Evolutionary conservation across 495 filamentous ascomycete species (phyloP), one percentile per base, ranked within the genome.

Genomic region (Friedmanniomyces endolithicus): DNA sequence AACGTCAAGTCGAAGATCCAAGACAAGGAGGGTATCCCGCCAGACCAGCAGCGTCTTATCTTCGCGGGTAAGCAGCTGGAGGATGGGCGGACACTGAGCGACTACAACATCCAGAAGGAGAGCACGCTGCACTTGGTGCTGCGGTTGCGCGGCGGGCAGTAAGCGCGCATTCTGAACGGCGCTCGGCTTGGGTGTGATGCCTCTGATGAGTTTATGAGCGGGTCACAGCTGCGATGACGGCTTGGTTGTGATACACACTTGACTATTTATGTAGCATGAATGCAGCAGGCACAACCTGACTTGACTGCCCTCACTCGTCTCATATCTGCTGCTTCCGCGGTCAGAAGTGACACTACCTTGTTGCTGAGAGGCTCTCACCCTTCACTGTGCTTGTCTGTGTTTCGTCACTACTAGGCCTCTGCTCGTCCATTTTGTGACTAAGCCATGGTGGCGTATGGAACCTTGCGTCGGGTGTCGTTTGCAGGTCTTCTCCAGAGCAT

Each of bases 81-180:
- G 64, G 84, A 87, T 64, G 84, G 84, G 23, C 87, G 90, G 17
- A 97, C 90, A n/a, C 75, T 98, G 1, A 87, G 81, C 58, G 92
- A 97, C 67, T 97, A 97, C 80, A 98, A 98, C 76, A 98, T 97
- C 50, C 92, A 97, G 71, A 98, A 98, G 74, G 92, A 97, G 71
- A 89, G 85, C 39, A 98, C 92, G n/a, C 78, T 98, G 12, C 92
- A 98, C 73, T 74, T 98, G 60, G 92, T 98, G 44, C 87, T 98
- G 53, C 86, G 92, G 70, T 85, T 98, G 12, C 89, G 90, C 76
- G 90, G 90, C 82, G 90, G 90, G 72, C 53, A 61, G 50, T 61
- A 61, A 25, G 41, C 20, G 50, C 3, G 43, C 8, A 16, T 16
- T 19, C 2, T n/a, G 17, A 52, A 11, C 16, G n/a, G 23, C 14